A percentile compares a stretch with the other conserved stretches of the same genome.
Evolutionary conservation across 805 yeast genomes (phyloP).

Genomic region (Wickerhamomyces strasburgensis): DNA sequence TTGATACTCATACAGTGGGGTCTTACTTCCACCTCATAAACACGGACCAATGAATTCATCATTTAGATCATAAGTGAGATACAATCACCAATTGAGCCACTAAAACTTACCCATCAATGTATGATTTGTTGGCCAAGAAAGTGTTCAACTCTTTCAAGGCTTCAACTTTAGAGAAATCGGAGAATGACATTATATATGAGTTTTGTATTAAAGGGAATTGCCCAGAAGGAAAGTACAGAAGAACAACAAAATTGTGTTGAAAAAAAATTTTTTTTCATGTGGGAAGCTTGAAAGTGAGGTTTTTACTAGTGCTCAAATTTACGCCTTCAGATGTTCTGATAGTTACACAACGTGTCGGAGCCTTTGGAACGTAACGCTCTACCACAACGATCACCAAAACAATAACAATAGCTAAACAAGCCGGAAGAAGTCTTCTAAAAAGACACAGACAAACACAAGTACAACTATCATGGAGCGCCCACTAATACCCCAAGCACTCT

Average conservation of each 20-base stretch:
- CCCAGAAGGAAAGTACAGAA: background rate
- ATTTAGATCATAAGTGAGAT: slow-evolving; percentile 33
- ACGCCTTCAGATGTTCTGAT: background rate
- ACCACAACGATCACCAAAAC: no score
- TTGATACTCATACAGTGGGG: slow-evolving; percentile 94
- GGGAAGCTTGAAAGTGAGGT: background rate
- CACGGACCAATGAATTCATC: slow-evolving; percentile 91
- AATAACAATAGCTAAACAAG: no score
- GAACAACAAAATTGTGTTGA: slow-evolving; percentile 1
- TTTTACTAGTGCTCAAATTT: slow-evolving; percentile 1
- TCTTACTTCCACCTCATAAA: slow-evolving; percentile 94
- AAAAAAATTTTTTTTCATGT: slow-evolving; percentile 3
- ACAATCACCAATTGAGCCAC: no score
- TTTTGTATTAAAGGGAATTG: background rate
- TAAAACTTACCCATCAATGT: slow-evolving; percentile 96
- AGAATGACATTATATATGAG: slow-evolving; percentile 53
- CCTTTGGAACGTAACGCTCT: no score
- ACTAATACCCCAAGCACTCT: slow-evolving; percentile 66
- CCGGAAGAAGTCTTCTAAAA: no score
- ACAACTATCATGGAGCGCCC: slow-evolving; percentile 22
- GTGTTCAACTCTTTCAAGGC: slow-evolving; percentile 71
- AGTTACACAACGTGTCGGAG: background rate
- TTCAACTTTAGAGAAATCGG: slow-evolving; percentile 78
- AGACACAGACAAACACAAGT: background rate
- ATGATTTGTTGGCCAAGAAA: slow-evolving; percentile 87